These are phyloP conservation scores for Coccomyxa subellipsoidea DNA, from an alignment of 163 green algal genomes.

Conservation along the genomic window DNA sequence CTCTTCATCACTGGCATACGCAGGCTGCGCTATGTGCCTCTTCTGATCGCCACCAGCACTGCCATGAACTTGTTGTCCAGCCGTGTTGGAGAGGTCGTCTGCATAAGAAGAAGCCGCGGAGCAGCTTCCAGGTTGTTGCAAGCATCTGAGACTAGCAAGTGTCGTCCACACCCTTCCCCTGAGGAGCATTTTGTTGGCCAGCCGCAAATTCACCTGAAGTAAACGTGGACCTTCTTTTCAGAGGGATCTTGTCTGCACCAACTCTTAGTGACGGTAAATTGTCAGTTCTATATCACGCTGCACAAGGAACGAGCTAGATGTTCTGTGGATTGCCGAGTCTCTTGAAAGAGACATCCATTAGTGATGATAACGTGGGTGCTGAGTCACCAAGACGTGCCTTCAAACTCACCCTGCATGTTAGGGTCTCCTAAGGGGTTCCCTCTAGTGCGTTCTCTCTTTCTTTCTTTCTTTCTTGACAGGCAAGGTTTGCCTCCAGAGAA, in stretches of 20 bases:
- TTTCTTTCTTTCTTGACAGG: no score
- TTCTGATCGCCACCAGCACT: not conserved
- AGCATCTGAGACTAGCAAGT: not conserved
- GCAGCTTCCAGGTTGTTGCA: not conserved
- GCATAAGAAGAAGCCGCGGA: not conserved
- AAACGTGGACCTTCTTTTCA: not conserved
- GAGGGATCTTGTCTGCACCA: not conserved
- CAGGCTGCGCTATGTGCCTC: not conserved
- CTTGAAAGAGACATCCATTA: no score
- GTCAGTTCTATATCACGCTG: no score
- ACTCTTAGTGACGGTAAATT: no score
- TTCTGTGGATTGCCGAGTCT: no score
- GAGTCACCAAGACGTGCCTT: no score
- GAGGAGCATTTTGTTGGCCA: not conserved
- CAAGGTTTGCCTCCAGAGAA: no score
- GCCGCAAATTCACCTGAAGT: not conserved
- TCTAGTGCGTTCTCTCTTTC: no score
- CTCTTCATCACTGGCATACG: not conserved
- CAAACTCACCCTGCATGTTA: no score
- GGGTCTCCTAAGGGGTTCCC: no score
- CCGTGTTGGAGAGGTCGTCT: not conserved
- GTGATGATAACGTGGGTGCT: no score
- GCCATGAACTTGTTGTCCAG: not conserved
- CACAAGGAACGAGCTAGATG: no score
- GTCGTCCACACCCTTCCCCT: not conserved